A percentile compares a stretch with the other conserved stretches of the same genome.
These are phyloP conservation scores for Erythrophleum fordii DNA, from an alignment of 306 rosid species.

Conservation along the genomic window DNA sequence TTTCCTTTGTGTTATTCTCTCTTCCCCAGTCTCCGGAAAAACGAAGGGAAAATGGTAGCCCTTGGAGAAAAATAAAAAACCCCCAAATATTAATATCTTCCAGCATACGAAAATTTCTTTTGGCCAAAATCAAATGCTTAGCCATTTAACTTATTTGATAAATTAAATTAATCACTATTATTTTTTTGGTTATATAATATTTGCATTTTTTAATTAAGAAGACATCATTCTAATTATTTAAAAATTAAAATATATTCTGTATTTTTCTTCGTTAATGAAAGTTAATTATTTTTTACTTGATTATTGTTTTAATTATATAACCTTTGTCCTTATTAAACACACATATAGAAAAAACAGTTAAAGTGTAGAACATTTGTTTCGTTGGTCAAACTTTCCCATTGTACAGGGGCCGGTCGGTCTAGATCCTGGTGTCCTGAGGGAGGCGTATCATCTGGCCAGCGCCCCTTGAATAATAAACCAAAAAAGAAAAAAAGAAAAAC, in stretches of 20 bases:
- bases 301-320: not conserved
- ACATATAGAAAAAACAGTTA: not conserved
- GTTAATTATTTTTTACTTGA: not conserved
- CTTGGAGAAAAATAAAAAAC: not conserved
- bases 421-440: not conserved
- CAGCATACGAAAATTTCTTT: not conserved
- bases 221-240: too few species aligned
- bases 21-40: conserved; percentile 36
- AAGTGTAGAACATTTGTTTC: not conserved
- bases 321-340: not conserved
- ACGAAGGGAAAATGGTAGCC: too few species aligned
- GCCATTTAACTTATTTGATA: not conserved
- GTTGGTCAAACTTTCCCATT: not conserved
- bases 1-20: not conserved
- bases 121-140: not conserved
- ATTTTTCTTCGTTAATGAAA: not conserved
- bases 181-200: too few species aligned
- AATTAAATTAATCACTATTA: too few species aligned
- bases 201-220: too few species aligned
- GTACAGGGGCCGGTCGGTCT: not conserved
- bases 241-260: not conserved
- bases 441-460: too few species aligned
- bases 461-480: too few species aligned
- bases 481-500: not conserved
- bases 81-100: too few species aligned